phyloP scores from a whole-genome alignment of 805 yeast species.

The Yarrowia yakushimensis region DNA sequence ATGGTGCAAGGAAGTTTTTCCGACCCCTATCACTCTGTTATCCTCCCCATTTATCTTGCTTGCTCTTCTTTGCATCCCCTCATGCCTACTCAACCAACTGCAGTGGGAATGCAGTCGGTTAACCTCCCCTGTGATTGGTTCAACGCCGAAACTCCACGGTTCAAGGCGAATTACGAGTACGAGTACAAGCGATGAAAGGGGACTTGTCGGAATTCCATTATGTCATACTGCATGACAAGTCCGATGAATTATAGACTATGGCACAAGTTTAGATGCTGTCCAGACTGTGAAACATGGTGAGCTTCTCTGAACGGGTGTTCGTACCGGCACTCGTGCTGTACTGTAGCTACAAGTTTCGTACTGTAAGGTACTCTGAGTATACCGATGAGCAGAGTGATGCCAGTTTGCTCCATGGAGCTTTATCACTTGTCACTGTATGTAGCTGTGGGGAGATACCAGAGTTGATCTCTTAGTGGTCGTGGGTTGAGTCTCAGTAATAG shows the following conservation, averaged over 20 bases:
- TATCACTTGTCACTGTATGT: too few species aligned
- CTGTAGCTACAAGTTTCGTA: too few species aligned
- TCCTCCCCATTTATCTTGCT: too few species aligned
- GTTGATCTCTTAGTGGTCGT: too few species aligned
- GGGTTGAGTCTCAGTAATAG: too few species aligned
- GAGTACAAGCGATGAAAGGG: neutral
- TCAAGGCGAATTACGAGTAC: neutral
- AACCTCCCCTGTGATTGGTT: conserved; percentile 3
- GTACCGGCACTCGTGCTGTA: too few species aligned
- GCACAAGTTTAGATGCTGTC: neutral
- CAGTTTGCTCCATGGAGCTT: too few species aligned
- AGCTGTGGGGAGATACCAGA: too few species aligned
- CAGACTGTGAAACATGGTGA: neutral
- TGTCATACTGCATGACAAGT: neutral
- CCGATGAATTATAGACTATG: neutral
- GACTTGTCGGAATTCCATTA: neutral
- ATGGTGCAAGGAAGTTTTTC: too few species aligned
- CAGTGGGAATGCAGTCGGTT: neutral
- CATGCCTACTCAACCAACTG: neutral
- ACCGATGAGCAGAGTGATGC: too few species aligned
- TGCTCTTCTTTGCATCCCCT: neutral
- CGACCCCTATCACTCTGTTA: too few species aligned
- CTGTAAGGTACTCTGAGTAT: too few species aligned
- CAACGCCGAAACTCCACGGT: neutral
- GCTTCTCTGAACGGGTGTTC: neutral